Base-by-base conservation (phyloP, 441 rosid genomes). In the Isatis lusitanica region DNA sequence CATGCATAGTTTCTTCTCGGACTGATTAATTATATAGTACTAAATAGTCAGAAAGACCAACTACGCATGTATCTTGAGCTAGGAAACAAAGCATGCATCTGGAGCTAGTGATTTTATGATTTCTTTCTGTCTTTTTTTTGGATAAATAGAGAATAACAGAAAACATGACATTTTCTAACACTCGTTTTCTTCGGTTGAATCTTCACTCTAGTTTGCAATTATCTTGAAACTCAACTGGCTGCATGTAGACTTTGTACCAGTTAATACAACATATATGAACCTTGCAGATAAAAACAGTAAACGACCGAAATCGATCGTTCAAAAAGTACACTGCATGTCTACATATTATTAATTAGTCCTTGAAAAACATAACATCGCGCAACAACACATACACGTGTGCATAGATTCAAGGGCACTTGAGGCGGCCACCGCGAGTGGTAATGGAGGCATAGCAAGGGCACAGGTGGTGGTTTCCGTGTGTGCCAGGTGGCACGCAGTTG, bases 401-500 rank as follows among this genome's bases (percentile, higher is more conserved):
- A 36, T 66, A 12, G 16, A 12, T 66, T 68, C 50, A 86, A 63
- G 96, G 93, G 73, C 90, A 88, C 83, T 90, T 88, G 78, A 33
- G 88, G n/a, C 76, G 74, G 65, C 96, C 91, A 26, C 85, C 88
- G 17, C 74, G 91, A 26, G 94, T 91, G 52, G 91, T 86, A 76
- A 85, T 66, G 73, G 73, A 75, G 74, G 89, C 94, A 46, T 91
- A 91, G 78, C 97, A 91, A 6, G 91, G 89, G 62, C 94, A 89
- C 10, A 66, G 70, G 2, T 91, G 83, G 9, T 82, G 75, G 81
- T 91, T 85, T 12, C 94, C 94, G 16, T 85, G 68, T 4, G 94
- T 91, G 1, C 97, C 97, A 0, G 88, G 88, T 0, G 94, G 97
- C 5, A 89, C 91, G 59, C 94, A 89, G 80, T 78, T 71, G 75